Evolutionary conservation across 768 basidiomycete genomes (phyloP), one percentile per base, ranked within the genome.

Genomic region (Phanerodontia chrysosporium): DNA sequence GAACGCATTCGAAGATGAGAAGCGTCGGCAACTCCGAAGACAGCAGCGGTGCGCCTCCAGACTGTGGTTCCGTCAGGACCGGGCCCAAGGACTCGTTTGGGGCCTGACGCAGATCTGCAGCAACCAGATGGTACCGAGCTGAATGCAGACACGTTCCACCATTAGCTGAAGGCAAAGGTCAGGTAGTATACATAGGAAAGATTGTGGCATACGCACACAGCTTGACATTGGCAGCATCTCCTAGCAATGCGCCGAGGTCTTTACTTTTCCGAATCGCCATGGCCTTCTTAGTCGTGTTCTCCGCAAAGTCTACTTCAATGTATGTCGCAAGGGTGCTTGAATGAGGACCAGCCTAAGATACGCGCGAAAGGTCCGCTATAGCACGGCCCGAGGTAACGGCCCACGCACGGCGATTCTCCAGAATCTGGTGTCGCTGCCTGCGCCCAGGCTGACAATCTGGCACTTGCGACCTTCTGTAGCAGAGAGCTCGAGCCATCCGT

Each of bases 381-480:
- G 22, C 2, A 16, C n/a, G n/a, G 13, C 18, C 6, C n/a, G 22
- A 6, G 30, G 21, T 21, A n/a, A 30, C 42, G 22, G 32, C 21
- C 5, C 28, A 81, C 89, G 75, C 75, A 92, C 93, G 76, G 79
- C 81, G 65, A 96, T 76, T 57, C 95, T 80, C 95, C 96, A 99
- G 70, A 91, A 98, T 55, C 97, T 78, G 2, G 94, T 94, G 74
- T 99, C 97, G 66, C 92, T 98, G 24, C 97, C 97, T 1, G 95
- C 90, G 0, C 97, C 97, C 29, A 98, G 72, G 72, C 92, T 96
- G n/a, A 98, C 82, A 55, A 98, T 87, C 77, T 98, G 97, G 63
- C 84, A 86, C 58, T 69, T 69, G 60, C 72, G 78, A n/a, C 73
- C 78, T 9, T 75, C 75, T 22, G 65, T 67, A 44, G 71, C 68